These are phyloP conservation scores for Phytophthora cactorum DNA, from an alignment of 352 stramenopile genomes.

Conservation along the genomic window DNA sequence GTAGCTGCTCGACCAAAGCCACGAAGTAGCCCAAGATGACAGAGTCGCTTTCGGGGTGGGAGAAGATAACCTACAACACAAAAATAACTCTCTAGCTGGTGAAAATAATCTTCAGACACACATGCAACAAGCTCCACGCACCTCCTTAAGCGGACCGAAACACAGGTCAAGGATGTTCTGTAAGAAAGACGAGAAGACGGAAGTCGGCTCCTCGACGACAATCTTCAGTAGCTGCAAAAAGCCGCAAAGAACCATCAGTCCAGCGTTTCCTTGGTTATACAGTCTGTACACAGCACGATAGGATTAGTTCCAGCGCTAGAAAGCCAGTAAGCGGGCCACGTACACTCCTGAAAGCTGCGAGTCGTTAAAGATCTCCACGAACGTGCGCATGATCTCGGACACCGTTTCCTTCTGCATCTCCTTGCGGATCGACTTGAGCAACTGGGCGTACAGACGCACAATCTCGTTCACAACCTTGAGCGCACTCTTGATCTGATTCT, in stretches of 20 bases:
- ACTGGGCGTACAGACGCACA: constrained; percentile 73
- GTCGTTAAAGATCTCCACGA: constrained; percentile 85
- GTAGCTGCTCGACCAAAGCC: constrained; percentile 69
- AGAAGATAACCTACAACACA: constrained; percentile 65
- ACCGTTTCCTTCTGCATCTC: constrained; percentile 84
- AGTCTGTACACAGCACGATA: constrained; percentile 40
- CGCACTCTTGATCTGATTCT: constrained; percentile 60
- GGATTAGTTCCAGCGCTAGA: neutral
- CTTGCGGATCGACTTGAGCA: constrained; percentile 84
- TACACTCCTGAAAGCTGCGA: constrained; percentile 73
- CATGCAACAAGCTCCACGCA: constrained; percentile 23
- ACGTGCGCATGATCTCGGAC: constrained; percentile 72
- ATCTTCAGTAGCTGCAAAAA: constrained; percentile 83
- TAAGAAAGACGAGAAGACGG: constrained; percentile 75
- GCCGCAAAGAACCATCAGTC: constrained; percentile 74
- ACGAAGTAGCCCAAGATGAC: constrained; percentile 78
- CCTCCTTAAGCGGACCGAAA: constrained; percentile 81
- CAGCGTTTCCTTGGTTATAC: constrained; percentile 62
- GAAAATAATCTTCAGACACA: no score
- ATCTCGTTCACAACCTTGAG: constrained; percentile 86
- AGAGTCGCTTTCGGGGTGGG: constrained; percentile 70
- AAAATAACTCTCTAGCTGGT: neutral
- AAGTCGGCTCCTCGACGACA: constrained; percentile 77
- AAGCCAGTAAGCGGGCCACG: constrained; percentile 14
- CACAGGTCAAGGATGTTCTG: constrained; percentile 82